Evolutionary conservation across 2,329 filamentous ascomycete species (phyloP), one percentile per base, ranked within the genome.

Genomic region (Colletotrichum sp.): DNA sequence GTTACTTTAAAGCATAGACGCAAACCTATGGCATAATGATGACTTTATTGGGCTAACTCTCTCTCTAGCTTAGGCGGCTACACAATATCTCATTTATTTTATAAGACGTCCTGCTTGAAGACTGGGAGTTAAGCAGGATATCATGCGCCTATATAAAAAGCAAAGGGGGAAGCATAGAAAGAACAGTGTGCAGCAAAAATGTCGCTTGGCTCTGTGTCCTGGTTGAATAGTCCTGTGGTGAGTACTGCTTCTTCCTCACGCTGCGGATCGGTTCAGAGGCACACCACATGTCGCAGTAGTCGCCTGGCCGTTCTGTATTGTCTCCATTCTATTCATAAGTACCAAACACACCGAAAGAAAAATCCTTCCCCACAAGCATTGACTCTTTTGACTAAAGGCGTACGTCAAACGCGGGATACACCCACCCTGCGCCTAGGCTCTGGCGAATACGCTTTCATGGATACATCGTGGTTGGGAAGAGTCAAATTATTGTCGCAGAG

Each of bases 401-500:
- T 44, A 2, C 18, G 39, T 1, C 39, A 0, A 44, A 44, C 16
- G 39, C 16, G 18, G 39, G 39, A 44, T 2, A 10, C 15, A 16
- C 1, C 8, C 16, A n/a, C 0, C 2, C 6, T 44, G 8, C 13
- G 1, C 7, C 39, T 0, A 44, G 12, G 18, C 18, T n/a, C 18
- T 49, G 5, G 44, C 44, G n/a, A 49, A 24, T 24, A 24, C 24
- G 24, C 34, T 5, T 39, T 44, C 36, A 39, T 39, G 16, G 39
- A n/a, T 12, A n/a, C 24, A 24, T 24, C 24, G 18, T 49, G 5
- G 1, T 12, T 49, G 39, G 18, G 18, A 49, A 49, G 44, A 49
- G 1, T 0, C n/a, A 0, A 52, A 52, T 18, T 0, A 52, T 21
- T 21, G n/a, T 21, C 44, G 2, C 44, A 24, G n/a, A 24, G 3